Evolutionary conservation across 2,329 filamentous ascomycete species (phyloP), one percentile per base, ranked within the genome.

Genomic region (Chaetoscypha palmicola): DNA sequence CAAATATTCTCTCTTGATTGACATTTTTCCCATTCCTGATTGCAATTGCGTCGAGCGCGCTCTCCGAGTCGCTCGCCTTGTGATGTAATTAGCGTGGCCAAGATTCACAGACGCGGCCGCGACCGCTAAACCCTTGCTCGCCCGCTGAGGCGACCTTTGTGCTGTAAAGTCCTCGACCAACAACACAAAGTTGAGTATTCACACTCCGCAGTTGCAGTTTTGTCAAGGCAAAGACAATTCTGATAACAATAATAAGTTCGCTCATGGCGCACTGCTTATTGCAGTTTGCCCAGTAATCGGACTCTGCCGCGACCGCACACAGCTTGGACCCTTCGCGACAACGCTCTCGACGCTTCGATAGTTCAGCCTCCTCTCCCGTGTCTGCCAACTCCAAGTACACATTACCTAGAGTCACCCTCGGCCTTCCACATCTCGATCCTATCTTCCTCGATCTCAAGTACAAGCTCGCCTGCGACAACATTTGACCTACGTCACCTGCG

Each of bases 361-460:
- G 38, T 38, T 47, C 37, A 44, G 45, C 45, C 45, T 47, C 41
- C 32, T 35, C n/a, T n/a, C 31, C 37, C 40, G 35, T 35, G 17
- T 33, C 33, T 26, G 17, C 34, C 22, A 33, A 46, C 33, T 17
- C 9, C 32, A 31, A 32, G 19, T n/a, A 41, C 31, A 34, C 23
- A 34, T 14, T 12, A 31, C 12, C 11, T 14, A 3, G 12, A 31
- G 28, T 3, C 28, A 31, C 12, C 28, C 9, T 31, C 28, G 28
- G 9, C 11, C 28, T 31, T 10, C 16, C 22, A 24, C 19, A 38
- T 28, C 41, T 38, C 19, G 36, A 26, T 41, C 34, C 45, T 35
- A 28, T 21, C 37, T 37, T 40, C 33, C 26, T 21, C 41, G 32
- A 38, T 49, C 24, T 28, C 23, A 26, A 30, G 17, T 23, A 24